These are phyloP conservation scores for Cytospora mali DNA, from an alignment of 2,329 filamentous ascomycete species.

Conservation along the genomic window DNA sequence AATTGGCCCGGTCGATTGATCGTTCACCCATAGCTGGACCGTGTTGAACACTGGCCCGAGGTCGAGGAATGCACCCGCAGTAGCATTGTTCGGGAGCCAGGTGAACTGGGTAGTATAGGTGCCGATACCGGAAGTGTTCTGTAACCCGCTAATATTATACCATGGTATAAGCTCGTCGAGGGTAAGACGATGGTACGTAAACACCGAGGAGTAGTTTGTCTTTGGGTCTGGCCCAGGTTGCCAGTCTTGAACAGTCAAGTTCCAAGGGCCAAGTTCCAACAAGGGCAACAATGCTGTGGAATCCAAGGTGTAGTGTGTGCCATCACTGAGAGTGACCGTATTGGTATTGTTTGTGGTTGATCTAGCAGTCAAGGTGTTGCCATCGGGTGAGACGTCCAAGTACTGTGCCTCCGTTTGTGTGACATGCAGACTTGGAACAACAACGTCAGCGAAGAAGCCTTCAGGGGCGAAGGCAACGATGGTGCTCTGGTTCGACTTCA, in stretches of 20 bases:
- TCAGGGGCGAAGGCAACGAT: conserved; percentile 14
- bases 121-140: conserved; percentile 16
- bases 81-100: conserved; percentile 6
- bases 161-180: conserved; percentile 12
- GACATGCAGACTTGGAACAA: conserved; percentile 3
- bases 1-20: conserved; percentile 11
- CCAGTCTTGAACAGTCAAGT: conserved; percentile 19
- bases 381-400: background rate
- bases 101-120: conserved; percentile 8
- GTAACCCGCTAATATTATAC: conserved; percentile 17
- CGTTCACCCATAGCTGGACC: conserved; percentile 11
- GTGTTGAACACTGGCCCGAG: conserved; percentile 12
- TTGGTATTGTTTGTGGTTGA: conserved; percentile 3
- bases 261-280: conserved; percentile 8
- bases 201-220: conserved; percentile 10
- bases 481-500: conserved; percentile 16
- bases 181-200: conserved; percentile 11
- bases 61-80: conserved; percentile 11
- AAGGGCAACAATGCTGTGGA: background rate
- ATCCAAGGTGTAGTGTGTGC: background rate
- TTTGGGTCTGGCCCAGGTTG: conserved; percentile 13
- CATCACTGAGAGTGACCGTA: conserved; percentile 1
- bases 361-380: background rate
- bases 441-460: conserved; percentile 8
- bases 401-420: background rate